A percentile compares a stretch with the other conserved stretches of the same genome.
These are phyloP conservation scores for Scenedesmus sp. DNA, from an alignment of 163 green algal genomes.

Conservation along the genomic window DNA sequence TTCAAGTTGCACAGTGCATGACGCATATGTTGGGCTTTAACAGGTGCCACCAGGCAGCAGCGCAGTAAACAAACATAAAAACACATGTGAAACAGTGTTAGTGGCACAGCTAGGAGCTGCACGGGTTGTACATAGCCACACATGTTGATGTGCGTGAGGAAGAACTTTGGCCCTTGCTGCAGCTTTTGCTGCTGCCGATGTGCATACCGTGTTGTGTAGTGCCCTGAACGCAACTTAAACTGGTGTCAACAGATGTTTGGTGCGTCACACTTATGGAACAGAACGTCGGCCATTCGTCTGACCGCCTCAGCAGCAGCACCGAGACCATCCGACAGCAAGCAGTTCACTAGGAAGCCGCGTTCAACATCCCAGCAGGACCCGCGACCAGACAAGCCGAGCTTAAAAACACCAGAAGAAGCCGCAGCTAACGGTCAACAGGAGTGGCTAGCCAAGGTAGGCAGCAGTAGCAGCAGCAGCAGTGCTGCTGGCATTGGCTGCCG, in stretches of 20 bases:
- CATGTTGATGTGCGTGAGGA: not conserved
- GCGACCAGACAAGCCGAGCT: not conserved
- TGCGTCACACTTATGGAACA: not conserved
- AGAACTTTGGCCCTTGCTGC: not conserved
- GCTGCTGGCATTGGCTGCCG: not conserved
- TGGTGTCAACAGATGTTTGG: not conserved
- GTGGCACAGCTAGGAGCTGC: not conserved
- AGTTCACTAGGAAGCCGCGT: not conserved
- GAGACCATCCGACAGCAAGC: not conserved
- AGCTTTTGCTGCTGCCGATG: not conserved
- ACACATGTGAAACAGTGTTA: no score
- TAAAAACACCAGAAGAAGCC: not conserved
- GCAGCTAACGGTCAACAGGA: not conserved
- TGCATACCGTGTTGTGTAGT: not conserved
- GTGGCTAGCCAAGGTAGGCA: not conserved
- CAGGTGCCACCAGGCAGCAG: no score
- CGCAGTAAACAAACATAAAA: no score
- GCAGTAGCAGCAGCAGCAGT: not conserved
- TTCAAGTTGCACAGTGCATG: no score
- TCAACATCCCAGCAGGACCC: not conserved
- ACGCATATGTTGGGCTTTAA: no score
- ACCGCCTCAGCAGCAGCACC: not conserved
- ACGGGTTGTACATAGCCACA: no score
- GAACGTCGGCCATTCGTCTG: not conserved
- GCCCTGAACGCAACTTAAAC: no score